Base-by-base conservation (phyloP, 164 flowering plant genomes). In the Chimonanthus praecox region DNA sequence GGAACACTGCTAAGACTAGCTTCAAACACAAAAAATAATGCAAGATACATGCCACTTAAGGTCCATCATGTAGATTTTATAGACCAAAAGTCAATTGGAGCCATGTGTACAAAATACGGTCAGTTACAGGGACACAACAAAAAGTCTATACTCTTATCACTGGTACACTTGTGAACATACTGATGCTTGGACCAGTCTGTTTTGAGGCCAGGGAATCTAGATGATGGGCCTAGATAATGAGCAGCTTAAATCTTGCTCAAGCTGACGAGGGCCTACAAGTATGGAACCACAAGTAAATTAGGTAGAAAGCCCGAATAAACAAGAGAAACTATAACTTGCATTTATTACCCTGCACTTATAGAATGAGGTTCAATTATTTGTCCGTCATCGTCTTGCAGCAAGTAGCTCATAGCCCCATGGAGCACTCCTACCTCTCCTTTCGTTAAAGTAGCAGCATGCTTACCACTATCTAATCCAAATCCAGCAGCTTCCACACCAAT, bases 401-500 rank as follows among this genome's bases (percentile, higher is more conserved):
- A 83, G 71, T 92, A 92, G 78, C 97, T 90, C 95, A 92, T 88
- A 67, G 97, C 95, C 60, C 98, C 95, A 77, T 92, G 95, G 71
- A 92, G 76, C 44, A 92, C 95, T 18, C 95, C 98, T 15, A 88
- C 85, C 78, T 92, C 91, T 47, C 98, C 95, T 77, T 83, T 90
- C 8, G 94, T 89, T 81, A 90, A 81, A 50, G 98, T 92, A 18
- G 97, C 97, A 58, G 95, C 98, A 83, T 94, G 97, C 73, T 92
- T 90, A 64, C 95, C 97, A 80, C 92, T 92, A 71, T 90, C 95
- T 72, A 94, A 50, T n/a, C 97, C 98, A 80, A 87, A 87, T 63
- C 97, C 97, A 45, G 97, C 95, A 74, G 98, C 94, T 84, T 92
- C 97, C 63, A 94, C 97, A 64, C 98, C 98, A 77, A 94, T 82